A percentile compares a stretch with the other conserved stretches of the same genome.
These are phyloP conservation scores for Fallopia convolvulus DNA, from an alignment of 148 eudicot genomes.

Conservation along the genomic window DNA sequence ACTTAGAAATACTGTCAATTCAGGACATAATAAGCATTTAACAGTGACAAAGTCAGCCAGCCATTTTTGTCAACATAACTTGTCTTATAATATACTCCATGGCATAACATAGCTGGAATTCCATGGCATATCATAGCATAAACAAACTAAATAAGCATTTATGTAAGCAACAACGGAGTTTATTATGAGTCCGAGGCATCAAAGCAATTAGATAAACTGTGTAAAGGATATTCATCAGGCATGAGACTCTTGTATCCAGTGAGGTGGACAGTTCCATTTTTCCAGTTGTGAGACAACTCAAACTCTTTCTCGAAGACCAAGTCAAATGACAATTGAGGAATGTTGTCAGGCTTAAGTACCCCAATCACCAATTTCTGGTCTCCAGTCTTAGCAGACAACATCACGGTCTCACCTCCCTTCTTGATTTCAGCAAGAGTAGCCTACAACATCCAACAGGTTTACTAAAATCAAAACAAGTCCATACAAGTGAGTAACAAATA, in stretches of 20 bases:
- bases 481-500: neutral
- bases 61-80: too few relatives aligned
- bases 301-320: constrained; percentile 71
- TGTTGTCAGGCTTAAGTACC: constrained; percentile 34
- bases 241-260: constrained; percentile 44
- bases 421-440: constrained; percentile 68
- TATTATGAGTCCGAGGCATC: neutral
- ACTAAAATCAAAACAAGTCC: neutral
- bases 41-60: too few relatives aligned
- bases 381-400: constrained; percentile 29
- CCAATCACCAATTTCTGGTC: constrained; percentile 48
- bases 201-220: neutral
- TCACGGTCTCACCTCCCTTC: constrained; percentile 40
- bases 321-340: constrained; percentile 63
- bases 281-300: constrained; percentile 78
- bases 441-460: constrained; percentile 21
- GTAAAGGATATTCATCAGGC: constrained; percentile 6
- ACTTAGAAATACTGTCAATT: neutral
- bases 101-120: too few relatives aligned
- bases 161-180: neutral
- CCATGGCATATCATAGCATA: too few relatives aligned
- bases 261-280: constrained; percentile 69
- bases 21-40: too few relatives aligned
- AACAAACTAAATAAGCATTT: neutral
- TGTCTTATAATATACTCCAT: too few relatives aligned